These are phyloP conservation scores for Xanthoceras sorbifolium DNA, from an alignment of 345 rosid genomes.

Conservation along the genomic window DNA sequence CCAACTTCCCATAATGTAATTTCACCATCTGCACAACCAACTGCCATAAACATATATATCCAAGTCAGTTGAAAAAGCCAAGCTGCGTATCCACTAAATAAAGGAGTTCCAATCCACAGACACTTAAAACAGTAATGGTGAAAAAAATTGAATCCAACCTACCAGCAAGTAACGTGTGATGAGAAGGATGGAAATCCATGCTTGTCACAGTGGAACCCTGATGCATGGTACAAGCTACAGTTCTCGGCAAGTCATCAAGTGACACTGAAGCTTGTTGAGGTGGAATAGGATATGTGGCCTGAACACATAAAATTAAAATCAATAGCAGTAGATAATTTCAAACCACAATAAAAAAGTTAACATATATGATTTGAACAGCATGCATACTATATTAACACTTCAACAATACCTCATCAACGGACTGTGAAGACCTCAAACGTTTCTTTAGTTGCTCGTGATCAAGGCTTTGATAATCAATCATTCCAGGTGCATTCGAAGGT, in stretches of 20 bases:
- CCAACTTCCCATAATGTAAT: conserved; percentile 68
- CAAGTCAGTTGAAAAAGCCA: conserved; percentile 17
- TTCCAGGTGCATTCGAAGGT: conserved; percentile 47
- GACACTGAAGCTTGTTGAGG: conserved; percentile 56
- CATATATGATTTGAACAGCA: conserved; percentile 5
- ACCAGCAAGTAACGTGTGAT: conserved; percentile 61
- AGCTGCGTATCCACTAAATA: conserved; percentile 1
- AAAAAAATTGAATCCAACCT: conserved; percentile 19
- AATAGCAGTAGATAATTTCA: conserved; percentile 5
- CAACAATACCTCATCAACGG: conserved; percentile 63
- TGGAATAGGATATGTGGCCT: conserved; percentile 59
- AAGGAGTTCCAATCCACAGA: conserved; percentile 6
- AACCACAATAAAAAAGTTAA: conserved; percentile 8
- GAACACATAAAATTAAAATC: conserved; percentile 16
- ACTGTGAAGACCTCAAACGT: conserved; percentile 56
- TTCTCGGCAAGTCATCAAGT: conserved; percentile 63
- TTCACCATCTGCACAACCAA: conserved; percentile 71
- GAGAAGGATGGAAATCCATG: conserved; percentile 80
- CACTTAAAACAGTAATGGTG: background rate
- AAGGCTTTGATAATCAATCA: conserved; percentile 58
- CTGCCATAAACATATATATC: conserved; percentile 31
- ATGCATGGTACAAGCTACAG: conserved; percentile 56
- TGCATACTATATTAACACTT: background rate
- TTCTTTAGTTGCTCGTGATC: conserved; percentile 66
- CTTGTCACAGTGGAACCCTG: conserved; percentile 63